A percentile compares a stretch with the other conserved stretches of the same genome.
phyloP scores from a whole-genome alignment of 2,329 filamentous ascomycete genomes.

The Ophiostoma triangulosporum region DNA sequence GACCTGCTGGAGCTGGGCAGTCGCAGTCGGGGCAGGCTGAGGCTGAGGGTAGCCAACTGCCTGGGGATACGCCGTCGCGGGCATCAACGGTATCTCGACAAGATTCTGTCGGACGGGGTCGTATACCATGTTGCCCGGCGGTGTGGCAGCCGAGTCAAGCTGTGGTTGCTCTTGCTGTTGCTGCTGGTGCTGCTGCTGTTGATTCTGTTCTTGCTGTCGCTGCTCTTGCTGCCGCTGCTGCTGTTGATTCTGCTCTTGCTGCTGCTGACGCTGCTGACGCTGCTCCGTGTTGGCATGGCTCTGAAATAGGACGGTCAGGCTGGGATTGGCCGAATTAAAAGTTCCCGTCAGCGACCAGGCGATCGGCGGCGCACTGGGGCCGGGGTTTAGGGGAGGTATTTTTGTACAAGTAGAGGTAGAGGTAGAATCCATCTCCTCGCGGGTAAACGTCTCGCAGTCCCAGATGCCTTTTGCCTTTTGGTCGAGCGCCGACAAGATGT shows the following conservation, averaged over 20 bases:
- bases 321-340: conserved; percentile 73
- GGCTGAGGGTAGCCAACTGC: conserved; percentile 34
- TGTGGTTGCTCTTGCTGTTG: conserved; percentile 7
- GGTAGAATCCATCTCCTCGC: conserved; percentile 63
- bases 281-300: conserved; percentile 25
- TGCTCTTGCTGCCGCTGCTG: not conserved
- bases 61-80: conserved; percentile 33
- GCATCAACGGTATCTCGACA: conserved; percentile 33
- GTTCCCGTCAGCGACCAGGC: conserved; percentile 83
- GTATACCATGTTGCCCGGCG: conserved; percentile 45
- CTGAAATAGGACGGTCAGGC: conserved; percentile 68
- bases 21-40: too few relatives aligned
- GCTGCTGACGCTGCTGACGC: not conserved
- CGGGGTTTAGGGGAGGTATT: too few relatives aligned
- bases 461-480: conserved; percentile 80
- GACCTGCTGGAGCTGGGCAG: not conserved
- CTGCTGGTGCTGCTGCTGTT: conserved; percentile 1
- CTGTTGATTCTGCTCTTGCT: not conserved
- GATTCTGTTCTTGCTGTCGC: not conserved
- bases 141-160: conserved; percentile 28
- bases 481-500: conserved; percentile 74
- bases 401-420: too few relatives aligned
- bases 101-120: conserved; percentile 45
- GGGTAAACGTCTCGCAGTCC: conserved; percentile 55
- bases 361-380: conserved; percentile 43